Evolutionary conservation across 2,329 filamentous ascomycete genomes (phyloP), one percentile per base, ranked within the genome.

Genomic region (Diaporthe vaccinii): DNA sequence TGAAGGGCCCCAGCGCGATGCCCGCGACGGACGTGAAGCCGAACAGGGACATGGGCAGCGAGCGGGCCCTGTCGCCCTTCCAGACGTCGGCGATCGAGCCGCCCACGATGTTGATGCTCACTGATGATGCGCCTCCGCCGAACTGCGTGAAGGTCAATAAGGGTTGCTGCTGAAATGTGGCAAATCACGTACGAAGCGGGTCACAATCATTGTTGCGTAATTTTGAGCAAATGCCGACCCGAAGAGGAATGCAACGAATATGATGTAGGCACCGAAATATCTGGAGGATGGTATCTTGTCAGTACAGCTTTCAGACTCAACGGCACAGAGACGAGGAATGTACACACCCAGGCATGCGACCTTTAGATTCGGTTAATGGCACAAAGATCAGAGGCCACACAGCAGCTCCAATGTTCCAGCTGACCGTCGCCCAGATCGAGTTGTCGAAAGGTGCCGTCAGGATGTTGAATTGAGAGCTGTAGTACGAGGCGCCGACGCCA

Each of bases 371-470:
- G 1, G 74, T 75, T 3, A 75, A 28, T 2, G 74, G 74, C n/a
- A 75, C 74, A 14, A 75, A 73, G 3, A 75, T 73, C 31, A 75
- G 28, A 8, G 74, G 74, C 74, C 74, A 75, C 20, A 69, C 22
- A 15, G 74, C 74, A 20, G 74, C 74, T 7, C 74, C 74, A 3
- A 76, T 74, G n/a, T 76, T 76, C 74, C 74, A 76, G 39, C 71
- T 74, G 17, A 76, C 74, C 12, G 74, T 76, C 20, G 74, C 74
- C 74, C 74, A 76, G 17, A 76, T 76, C 41, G 74, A 74, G n/a
- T 76, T 74, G 57, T 76, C 74, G 25, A 76, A 76, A 2, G 74
- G 74, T 20, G 59, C 46, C 15, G 61, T 70, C 14, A 57, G 71
- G n/a, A 76, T 46, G n/a, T 41, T 58, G 57, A 76, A 76, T 65